Base-by-base conservation (phyloP, 23 red algal genomes). In the Chondrus crispus region DNA sequence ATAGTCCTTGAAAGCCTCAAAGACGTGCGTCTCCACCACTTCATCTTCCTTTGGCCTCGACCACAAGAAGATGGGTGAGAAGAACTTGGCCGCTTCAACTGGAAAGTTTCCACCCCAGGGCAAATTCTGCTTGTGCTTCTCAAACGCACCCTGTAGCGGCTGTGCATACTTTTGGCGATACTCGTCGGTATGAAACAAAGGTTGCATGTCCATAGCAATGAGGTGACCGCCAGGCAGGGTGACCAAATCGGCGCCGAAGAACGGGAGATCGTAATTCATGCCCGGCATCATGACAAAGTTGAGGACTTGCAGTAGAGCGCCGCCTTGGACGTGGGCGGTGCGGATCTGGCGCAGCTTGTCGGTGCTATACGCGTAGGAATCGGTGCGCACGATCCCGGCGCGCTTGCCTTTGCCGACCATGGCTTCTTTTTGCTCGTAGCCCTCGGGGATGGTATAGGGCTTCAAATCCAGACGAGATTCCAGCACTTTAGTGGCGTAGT, bases 171-270 rank as follows among this genome's bases (percentile, higher is more conserved):
- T 68, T 2, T 33, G 51, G 46, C 71, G 77, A 87, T 98, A 98
- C 24, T 92, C 81, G 41, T 95, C 91, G 1, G 38, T 93, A 40
- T 98, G 96, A 47, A 98, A 98, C 52, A 98, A 82, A 5, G 96
- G 96, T 69, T 98, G 96, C 96, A 98, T 98, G 82, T 98, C 96
- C 32, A 98, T 71, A 22, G 96, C 96, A 81, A 98, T 98, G 42
- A 98, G 79, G 85, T 98, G 96, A 36, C 96, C 96, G 49, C 96
- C 96, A 9, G 96, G 96, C 54, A 98, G 60, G 11, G 96, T 98
- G 46, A 98, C 96, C 7, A 98, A 88, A 88, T 98, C 96, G 39
- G 96, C 96, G 9, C 96, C 96, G 57, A 98, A 98, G 68, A 98
- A 98, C 14, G 96, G 96, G 47, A 98, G 73, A 38, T 88, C 80